Base-by-base conservation (phyloP, 1,139 yeast genomes). In the Suhomyces choctaworum region DNA sequence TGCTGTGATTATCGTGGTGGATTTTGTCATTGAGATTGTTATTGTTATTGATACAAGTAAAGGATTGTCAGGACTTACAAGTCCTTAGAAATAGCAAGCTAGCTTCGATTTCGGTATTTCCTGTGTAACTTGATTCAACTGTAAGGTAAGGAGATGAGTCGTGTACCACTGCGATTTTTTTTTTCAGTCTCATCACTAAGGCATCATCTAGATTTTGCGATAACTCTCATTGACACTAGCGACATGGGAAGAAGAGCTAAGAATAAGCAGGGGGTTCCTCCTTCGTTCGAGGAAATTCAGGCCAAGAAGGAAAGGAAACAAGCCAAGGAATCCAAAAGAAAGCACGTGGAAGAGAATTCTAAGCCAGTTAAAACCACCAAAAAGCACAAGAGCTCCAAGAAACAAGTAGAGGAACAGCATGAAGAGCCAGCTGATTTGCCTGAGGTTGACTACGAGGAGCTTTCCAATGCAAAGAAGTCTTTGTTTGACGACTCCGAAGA, bases 181-280 rank as follows among this genome's bases (percentile, higher is more conserved):
- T 37, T 37, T 37, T 33, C 37, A 33, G 37, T 29, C 40, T 29
- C 36, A 32, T 36, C 33, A 16, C 13, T 16, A n/a, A 16, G 12
- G 25, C 29, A 33, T 25, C 32, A 22, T 32, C 19, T 12, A 7
- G 9, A 4, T 22, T n/a, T 10, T 12, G 10, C 9, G 12, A 13
- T 11, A 14, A 5, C 15, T 24, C 23, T 16, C 32, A 20, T 22
- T 22, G 16, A 55, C 39, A 17, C 20, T 17, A 17, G 20, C 20
- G 20, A 17, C 40, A 88, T 88, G 96, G 97, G 96, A 60, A 83
- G 96, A 78, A 82, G 87, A 71, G 85, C 88, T 41, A 86, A 82
- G 67, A 83, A 85, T 56, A 89, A 86, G 72, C 97, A 89, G 66
- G 90, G 87, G 22, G 85, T 76, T 41, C 97, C 97, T 48, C 96